Evolutionary conservation across 305 asterid species (phyloP).

Genomic region (Plantago lanceolata): DNA sequence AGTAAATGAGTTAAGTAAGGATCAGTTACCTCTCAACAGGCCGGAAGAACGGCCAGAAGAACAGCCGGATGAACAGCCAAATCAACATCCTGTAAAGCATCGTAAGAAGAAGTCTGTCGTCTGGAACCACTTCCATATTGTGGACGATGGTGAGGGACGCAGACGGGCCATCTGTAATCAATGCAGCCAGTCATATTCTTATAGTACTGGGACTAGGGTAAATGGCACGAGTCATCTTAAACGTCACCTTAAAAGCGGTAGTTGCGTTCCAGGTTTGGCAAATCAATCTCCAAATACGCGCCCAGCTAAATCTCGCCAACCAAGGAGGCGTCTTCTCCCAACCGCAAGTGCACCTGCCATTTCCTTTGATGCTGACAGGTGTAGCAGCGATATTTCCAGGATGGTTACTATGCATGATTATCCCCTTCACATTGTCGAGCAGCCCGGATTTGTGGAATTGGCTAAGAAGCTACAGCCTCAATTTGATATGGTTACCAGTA

Average conservation of each 20-base stretch:
- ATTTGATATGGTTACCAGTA: slow-evolving; percentile 81
- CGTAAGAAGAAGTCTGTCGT: slow-evolving; percentile 88
- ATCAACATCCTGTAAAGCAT: slow-evolving; percentile 48
- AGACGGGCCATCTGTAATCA: slow-evolving; percentile 85
- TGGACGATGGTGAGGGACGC: slow-evolving; percentile 50
- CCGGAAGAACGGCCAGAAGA: too few relatives aligned
- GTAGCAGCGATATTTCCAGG: slow-evolving; percentile 74
- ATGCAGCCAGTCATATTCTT: slow-evolving; percentile 89
- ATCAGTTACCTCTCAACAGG: slow-evolving; percentile 13
- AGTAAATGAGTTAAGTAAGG: slow-evolving; percentile 1
- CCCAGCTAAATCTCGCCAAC: slow-evolving; percentile 12
- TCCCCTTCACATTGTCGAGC: too few relatives aligned
- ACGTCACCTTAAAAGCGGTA: slow-evolving; percentile 86
- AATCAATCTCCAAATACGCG: too few relatives aligned
- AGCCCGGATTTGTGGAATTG: slow-evolving; percentile 78
- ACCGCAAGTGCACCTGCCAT: slow-evolving; percentile 46
- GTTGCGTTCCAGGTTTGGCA: slow-evolving; percentile 29
- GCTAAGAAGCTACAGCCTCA: slow-evolving; percentile 82
- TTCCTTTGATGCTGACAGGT: slow-evolving; percentile 71
- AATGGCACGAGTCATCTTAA: slow-evolving; percentile 98
- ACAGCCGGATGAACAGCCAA: too few relatives aligned
- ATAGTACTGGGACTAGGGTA: slow-evolving; percentile 79
- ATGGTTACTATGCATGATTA: slow-evolving; percentile 95
- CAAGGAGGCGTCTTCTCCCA: slow-evolving; percentile 59
- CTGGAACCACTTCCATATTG: slow-evolving; percentile 97